Evolutionary conservation across 2,329 filamentous ascomycete genomes (phyloP), one percentile per base, ranked within the genome.

Genomic region (Didymellaceae sp.): DNA sequence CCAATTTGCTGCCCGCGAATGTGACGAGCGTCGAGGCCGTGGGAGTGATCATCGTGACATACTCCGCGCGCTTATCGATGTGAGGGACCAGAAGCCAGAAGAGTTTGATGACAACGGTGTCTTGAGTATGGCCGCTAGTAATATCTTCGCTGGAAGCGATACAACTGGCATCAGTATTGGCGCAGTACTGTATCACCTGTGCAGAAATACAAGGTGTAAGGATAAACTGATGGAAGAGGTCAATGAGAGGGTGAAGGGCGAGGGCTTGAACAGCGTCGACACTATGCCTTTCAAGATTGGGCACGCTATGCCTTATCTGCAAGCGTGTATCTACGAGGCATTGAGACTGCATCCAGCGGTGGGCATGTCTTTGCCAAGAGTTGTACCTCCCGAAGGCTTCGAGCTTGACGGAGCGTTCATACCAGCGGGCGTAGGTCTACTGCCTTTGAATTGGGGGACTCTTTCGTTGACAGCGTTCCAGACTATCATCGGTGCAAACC

Each of bases 91-190:
- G 43, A 74, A 75, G 44, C 68, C 72, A 0, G 33, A 52, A 10
- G 66, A 72, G 17, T 72, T 76, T 42, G 65, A 72, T 42, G 65
- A 71, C 35, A 66, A 61, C 6, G 67, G 57, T 40, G 62, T 77
- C 7, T 53, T 75, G 6, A 72, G 66, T 20, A 74, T 75, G 73
- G 68, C 67, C 1, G 70, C 70, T 2, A 51, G 35, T 11, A 59
- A 59, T 16, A 72, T 77, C 42, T 72, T 72, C 28, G 77, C 75
- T 2, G 75, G 74, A 4, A 71, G 67, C 17, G 76, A 78, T 40
- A 78, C 76, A 0, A 78, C 75, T 2, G 73, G 73, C 13, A 72
- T 74, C 18, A 68, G 71, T 2, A 66, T 68, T 3, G 65, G 58
- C 4, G 60, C 61, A 4, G 52, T 65, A 11, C 34, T 66, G 6